Base-by-base conservation (phyloP, 495 filamentous ascomycete species). In the Podospora anserina region DNA sequence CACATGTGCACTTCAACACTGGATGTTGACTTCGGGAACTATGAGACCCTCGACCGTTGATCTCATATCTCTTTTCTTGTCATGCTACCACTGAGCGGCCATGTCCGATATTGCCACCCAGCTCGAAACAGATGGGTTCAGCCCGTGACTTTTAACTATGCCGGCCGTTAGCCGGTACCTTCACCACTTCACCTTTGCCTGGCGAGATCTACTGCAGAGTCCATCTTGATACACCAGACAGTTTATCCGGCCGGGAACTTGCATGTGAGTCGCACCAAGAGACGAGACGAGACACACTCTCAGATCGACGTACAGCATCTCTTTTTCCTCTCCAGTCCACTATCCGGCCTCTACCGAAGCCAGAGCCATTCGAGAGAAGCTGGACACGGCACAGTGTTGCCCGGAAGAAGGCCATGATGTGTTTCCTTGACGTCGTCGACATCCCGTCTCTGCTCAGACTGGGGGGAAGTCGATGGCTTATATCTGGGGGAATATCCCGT, bases 211-310 rank as follows among this genome's bases (percentile, higher is more conserved):
- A 59, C 73, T 71, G 65, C 69, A 72, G 66, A 71, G 66, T 56
- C 57, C 65, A 73, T 76, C 73, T 76, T 76, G 73, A 77, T 66
- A 77, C 76, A 78, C 67, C 69, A 78, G 68, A 70, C 71, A 71
- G 76, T 79, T 79, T 78, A 78, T 71, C 78, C 75, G 76, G 72
- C 70, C 68, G 70, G 72, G 32, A 39, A 44, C 71, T 59, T 68
- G 57, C 71, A 73, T 75, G 69, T 68, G 54, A 72, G 71, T 69
- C 66, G 49, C 66, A 28, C 65, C 49, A 61, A 49, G 66, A 71
- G 67, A 66, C 66, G 67, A 74, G 32, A 72, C 70, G 69, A 75
- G 71, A 75, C 71, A 68, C 23, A 70, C 70, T 68, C 30, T 67
- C 60, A 69, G 72, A 74, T 76, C 72, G 66, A 63, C 64, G 64